Evolutionary conservation across 2,329 filamentous ascomycete species (phyloP).

Genomic region (Fusarium sp.): DNA sequence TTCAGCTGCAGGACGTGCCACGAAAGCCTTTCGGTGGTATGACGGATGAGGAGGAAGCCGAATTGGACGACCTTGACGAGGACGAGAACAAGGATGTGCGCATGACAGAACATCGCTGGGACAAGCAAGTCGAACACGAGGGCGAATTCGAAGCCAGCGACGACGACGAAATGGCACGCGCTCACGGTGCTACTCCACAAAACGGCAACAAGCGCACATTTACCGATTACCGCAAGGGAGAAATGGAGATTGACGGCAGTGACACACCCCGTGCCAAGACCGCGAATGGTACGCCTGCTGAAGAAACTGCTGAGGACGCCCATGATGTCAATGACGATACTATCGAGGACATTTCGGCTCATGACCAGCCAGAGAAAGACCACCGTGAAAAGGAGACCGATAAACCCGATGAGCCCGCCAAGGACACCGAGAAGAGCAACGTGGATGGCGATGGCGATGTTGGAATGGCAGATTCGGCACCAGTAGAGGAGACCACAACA

Average conservation of each 20-base stretch:
- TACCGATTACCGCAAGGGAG: constrained; percentile 65
- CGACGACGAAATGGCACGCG: constrained; percentile 84
- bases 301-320: constrained; percentile 51
- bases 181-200: constrained; percentile 77
- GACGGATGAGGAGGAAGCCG: constrained; percentile 77
- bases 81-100: constrained; percentile 89
- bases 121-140: constrained; percentile 81
- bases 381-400: constrained; percentile 43
- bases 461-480: constrained; percentile 62
- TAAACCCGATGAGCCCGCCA: constrained; percentile 27
- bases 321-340: constrained; percentile 59
- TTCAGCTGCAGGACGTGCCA: constrained; percentile 88
- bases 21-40: constrained; percentile 74
- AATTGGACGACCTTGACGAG: constrained; percentile 80
- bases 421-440: constrained; percentile 44
- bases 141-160: constrained; percentile 92
- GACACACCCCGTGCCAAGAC: constrained; percentile 57
- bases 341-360: constrained; percentile 61
- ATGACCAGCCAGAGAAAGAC: constrained; percentile 49
- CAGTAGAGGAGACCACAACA: constrained; percentile 43
- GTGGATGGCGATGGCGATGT: constrained; percentile 67
- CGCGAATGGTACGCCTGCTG: constrained; percentile 50
- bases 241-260: constrained; percentile 57
- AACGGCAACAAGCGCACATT: constrained; percentile 68
- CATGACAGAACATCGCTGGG: constrained; percentile 85